These are phyloP conservation scores for Fusarium sp. DNA, from an alignment of 2,329 filamentous ascomycete genomes.

Conservation along the genomic window DNA sequence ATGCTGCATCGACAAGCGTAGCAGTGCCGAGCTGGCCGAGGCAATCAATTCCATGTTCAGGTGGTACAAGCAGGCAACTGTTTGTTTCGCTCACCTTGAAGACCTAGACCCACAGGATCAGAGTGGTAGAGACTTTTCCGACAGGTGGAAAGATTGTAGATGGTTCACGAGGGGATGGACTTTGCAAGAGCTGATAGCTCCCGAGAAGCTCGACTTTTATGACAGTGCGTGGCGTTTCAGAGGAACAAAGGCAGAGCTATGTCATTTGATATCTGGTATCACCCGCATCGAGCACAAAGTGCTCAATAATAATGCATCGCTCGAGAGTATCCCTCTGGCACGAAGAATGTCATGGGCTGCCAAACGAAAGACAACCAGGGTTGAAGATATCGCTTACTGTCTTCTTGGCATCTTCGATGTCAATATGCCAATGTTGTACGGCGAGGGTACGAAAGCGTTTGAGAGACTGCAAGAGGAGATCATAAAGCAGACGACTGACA, in stretches of 20 bases:
- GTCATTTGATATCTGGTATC: no score
- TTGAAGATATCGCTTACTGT: constrained; percentile 20
- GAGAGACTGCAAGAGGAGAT: constrained; percentile 25
- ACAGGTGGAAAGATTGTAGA: no score
- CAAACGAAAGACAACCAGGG: neutral
- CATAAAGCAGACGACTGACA: constrained; percentile 14
- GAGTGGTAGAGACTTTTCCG: no score
- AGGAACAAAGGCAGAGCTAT: neutral
- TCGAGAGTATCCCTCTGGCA: neutral
- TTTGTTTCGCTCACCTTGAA: constrained; percentile 8
- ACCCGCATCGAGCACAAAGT: no score
- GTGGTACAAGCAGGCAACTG: neutral
- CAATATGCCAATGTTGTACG: constrained; percentile 24
- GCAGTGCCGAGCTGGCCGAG: constrained; percentile 8
- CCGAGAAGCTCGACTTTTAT: neutral
- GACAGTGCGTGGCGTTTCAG: neutral
- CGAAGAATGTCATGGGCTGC: constrained; percentile 28
- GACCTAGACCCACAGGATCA: no score
- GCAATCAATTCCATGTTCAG: constrained; percentile 11
- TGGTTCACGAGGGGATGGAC: no score
- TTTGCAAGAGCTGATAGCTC: no score
- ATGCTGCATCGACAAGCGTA: constrained; percentile 8
- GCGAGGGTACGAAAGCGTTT: constrained; percentile 17
- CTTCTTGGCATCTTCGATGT: constrained; percentile 17
- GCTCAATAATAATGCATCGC: no score